Percentiles rank a stretch among this genome's conserved stretches.
Conservation (phyloP, 1,284 basidiomycete genomes). For the Naganishia sp. region DNA sequence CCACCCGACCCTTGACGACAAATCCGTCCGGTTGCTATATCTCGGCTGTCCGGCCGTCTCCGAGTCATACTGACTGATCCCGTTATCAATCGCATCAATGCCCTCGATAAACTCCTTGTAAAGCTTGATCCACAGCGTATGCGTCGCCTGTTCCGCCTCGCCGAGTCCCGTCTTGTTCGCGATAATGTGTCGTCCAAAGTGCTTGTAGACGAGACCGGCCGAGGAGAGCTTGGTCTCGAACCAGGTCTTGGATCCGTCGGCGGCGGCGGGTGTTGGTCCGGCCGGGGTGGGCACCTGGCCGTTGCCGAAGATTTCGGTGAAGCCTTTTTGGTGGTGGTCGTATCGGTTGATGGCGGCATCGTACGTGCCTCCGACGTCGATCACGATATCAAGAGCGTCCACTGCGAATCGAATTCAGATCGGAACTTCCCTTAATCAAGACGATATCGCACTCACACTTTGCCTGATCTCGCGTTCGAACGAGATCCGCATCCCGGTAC, state of each 20-base stretch:
- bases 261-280: conserved; percentile 11
- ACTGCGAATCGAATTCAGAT: conserved; percentile 51
- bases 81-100: conserved; percentile 93
- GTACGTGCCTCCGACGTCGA: conserved; percentile 95
- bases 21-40: conserved; percentile 76
- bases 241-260: conserved; percentile 32
- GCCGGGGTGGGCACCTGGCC: conserved; percentile 52
- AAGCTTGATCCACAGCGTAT: conserved; percentile 77
- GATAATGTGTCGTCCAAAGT: conserved; percentile 90
- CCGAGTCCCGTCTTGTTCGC: conserved; percentile 63
- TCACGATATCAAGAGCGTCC: conserved; percentile 88
- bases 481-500: conserved; percentile 78
- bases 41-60: conserved; percentile 55
- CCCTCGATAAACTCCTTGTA: conserved; percentile 94
- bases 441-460: conserved; percentile 52
- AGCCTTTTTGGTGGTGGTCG: conserved; percentile 96
- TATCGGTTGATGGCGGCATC: conserved; percentile 75
- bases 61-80: conserved; percentile 71
- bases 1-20: conserved; percentile 74
- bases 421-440: not conserved
- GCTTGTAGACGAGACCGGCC: conserved; percentile 83
- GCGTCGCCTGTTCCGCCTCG: conserved; percentile 48
- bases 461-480: conserved; percentile 76
- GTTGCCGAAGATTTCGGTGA: conserved; percentile 83
- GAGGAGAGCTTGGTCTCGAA: conserved; percentile 86